Evolutionary conservation across 164 flowering plant species (phyloP).

Genomic region (Echeveria elegans): DNA sequence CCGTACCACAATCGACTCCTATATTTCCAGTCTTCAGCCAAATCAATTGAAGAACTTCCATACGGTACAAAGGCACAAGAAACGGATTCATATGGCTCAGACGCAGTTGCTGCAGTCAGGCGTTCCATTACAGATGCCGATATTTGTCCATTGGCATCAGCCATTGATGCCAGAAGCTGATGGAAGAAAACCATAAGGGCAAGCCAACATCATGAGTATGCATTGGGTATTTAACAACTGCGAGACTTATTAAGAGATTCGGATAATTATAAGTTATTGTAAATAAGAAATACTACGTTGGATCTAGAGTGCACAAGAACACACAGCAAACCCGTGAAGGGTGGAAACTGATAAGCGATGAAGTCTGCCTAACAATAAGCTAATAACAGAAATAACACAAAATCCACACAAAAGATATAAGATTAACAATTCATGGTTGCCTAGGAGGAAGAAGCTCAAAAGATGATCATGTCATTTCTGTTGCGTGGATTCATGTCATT

Average conservation of each 20-base stretch:
- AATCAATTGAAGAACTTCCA: slow-evolving; percentile 84
- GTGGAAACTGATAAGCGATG: neutral
- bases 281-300: neutral
- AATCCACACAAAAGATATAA: too few relatives aligned
- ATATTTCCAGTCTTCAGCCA: slow-evolving; percentile 90
- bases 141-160: slow-evolving; percentile 89
- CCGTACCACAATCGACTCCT: slow-evolving; percentile 97
- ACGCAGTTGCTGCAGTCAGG: slow-evolving; percentile 96
- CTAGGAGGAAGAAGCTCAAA: too few relatives aligned
- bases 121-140: slow-evolving; percentile 91
- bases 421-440: too few relatives aligned
- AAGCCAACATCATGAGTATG: neutral
- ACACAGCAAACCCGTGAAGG: too few relatives aligned
- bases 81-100: slow-evolving; percentile 97
- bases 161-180: slow-evolving; percentile 96
- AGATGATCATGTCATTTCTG: too few relatives aligned
- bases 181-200: neutral
- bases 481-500: too few relatives aligned
- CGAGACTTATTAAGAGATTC: neutral
- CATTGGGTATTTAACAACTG: neutral
- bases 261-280: neutral
- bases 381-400: too few relatives aligned
- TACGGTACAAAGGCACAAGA: slow-evolving; percentile 97
- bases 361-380: neutral
- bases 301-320: too few relatives aligned